phyloP scores from a whole-genome alignment of 2,329 filamentous ascomycete species.

The Colletotrichum gloeosporioides region DNA sequence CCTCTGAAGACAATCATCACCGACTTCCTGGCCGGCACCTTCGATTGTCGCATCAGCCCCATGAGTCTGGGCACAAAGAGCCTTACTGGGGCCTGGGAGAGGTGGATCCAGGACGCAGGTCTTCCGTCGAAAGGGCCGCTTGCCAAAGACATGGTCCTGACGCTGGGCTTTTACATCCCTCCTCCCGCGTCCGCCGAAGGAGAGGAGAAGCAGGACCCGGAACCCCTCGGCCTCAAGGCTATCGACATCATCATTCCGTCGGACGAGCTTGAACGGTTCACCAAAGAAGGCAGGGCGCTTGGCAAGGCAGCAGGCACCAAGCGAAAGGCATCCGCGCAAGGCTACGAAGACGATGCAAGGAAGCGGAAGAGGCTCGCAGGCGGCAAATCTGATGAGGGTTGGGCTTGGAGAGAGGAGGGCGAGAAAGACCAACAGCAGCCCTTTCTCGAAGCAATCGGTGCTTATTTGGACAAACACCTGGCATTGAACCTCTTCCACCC shows the following conservation, averaged over 20 bases:
- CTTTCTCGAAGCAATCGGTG: constrained; percentile 55
- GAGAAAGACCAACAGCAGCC: constrained; percentile 35
- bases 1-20: constrained; percentile 53
- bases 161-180: constrained; percentile 55
- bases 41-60: constrained; percentile 61
- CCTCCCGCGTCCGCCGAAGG: constrained; percentile 20
- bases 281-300: constrained; percentile 41
- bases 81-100: constrained; percentile 55
- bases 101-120: constrained; percentile 50
- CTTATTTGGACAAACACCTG: constrained; percentile 58
- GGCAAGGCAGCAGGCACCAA: background rate
- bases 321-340: constrained; percentile 15
- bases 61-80: constrained; percentile 56
- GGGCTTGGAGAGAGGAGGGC: constrained; percentile 48
- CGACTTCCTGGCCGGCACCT: constrained; percentile 58
- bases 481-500: constrained; percentile 62
- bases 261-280: constrained; percentile 52
- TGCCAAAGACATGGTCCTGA: constrained; percentile 54
- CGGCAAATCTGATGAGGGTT: constrained; percentile 55
- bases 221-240: constrained; percentile 41
- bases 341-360: constrained; percentile 37
- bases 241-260: constrained; percentile 59
- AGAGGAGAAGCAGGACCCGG: constrained; percentile 15
- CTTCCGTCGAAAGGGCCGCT: constrained; percentile 36
- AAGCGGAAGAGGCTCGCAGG: constrained; percentile 53